Percentiles rank a stretch among this genome's conserved stretches.
phyloP scores from a whole-genome alignment of 2,329 filamentous ascomycete genomes.

The Phoma sp. region DNA sequence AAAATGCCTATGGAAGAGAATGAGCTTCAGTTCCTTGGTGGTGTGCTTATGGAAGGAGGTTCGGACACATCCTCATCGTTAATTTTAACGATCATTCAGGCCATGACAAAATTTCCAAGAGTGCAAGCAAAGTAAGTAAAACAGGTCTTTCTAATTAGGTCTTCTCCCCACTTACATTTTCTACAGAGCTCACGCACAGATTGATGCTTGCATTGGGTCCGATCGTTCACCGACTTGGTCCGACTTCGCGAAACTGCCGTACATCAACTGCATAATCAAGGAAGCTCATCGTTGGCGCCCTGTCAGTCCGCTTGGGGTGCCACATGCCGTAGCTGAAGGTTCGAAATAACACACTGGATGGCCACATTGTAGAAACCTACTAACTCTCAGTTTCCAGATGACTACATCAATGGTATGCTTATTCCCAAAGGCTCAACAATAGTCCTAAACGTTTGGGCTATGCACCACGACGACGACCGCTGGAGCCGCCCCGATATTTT shows the following conservation, averaged over 20 bases:
- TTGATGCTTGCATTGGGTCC: not conserved
- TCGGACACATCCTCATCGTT: slow-evolving; percentile 32
- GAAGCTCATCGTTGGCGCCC: slow-evolving; percentile 26
- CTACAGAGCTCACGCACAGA: slow-evolving; percentile 1
- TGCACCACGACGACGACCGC: slow-evolving; percentile 22
- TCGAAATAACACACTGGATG: not conserved
- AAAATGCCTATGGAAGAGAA: slow-evolving; percentile 13
- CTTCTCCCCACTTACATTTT: not conserved
- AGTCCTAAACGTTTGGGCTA: slow-evolving; percentile 41
- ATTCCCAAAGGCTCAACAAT: slow-evolving; percentile 47
- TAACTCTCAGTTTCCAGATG: slow-evolving; percentile 2
- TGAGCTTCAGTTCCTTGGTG: slow-evolving; percentile 19
- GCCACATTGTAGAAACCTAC: not conserved
- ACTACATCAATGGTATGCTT: slow-evolving; percentile 11
- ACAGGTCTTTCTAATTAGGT: too few species aligned
- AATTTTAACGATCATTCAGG: slow-evolving; percentile 8
- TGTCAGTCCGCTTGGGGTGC: slow-evolving; percentile 15
- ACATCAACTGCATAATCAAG: slow-evolving; percentile 32
- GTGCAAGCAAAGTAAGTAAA: slow-evolving; percentile 4
- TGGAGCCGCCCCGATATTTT: slow-evolving; percentile 25
- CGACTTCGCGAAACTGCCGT: slow-evolving; percentile 26
- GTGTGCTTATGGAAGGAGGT: slow-evolving; percentile 22
- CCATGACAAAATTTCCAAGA: slow-evolving; percentile 6
- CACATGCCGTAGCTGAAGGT: slow-evolving; percentile 13
- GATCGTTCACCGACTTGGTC: not conserved